Conservation (phyloP, 331 rosid genomes). For the Malus hybrid region DNA sequence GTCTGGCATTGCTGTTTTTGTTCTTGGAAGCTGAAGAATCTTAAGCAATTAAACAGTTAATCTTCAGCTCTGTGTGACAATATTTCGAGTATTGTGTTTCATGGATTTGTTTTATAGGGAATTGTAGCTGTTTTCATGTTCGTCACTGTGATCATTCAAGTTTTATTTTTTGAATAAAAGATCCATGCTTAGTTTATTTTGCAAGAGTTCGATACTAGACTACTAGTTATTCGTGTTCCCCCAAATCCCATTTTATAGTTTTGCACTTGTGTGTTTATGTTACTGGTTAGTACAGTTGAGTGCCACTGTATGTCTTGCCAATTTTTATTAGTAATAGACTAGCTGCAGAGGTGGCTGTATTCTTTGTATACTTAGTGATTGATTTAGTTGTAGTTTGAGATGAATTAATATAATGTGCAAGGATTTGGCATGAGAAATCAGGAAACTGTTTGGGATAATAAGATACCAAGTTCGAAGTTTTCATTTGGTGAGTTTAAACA, state of each 20-base stretch:
- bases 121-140: neutral
- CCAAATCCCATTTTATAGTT: neutral
- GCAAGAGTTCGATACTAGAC: neutral
- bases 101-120: neutral
- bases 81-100: neutral
- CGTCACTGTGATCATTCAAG: neutral
- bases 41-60: neutral
- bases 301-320: neutral
- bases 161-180: neutral
- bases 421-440: neutral
- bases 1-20: neutral
- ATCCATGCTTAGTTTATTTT: neutral
- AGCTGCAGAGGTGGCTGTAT: neutral
- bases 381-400: neutral
- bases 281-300: neutral
- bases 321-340: neutral
- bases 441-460: neutral
- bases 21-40: no score
- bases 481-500: neutral
- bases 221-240: neutral
- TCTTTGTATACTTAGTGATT: neutral
- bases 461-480: neutral
- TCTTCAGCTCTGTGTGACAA: neutral
- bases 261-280: neutral
- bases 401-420: neutral